A percentile compares a stretch with the other conserved stretches of the same genome.
These are phyloP conservation scores for Aegilops sharonensis DNA, from an alignment of 176 grass and related monocot species.

Conservation along the genomic window DNA sequence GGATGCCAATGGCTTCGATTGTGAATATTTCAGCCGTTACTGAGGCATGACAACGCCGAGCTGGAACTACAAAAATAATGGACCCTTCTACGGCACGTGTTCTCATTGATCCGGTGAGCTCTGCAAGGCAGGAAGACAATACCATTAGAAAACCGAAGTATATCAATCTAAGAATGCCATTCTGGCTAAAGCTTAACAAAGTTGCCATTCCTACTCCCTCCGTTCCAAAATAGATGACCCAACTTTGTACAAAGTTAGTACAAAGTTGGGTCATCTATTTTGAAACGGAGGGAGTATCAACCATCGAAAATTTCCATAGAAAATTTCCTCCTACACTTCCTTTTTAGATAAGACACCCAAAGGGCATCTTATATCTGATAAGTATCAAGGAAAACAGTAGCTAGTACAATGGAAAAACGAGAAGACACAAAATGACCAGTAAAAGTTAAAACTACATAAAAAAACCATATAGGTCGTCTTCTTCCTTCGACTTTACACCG, in stretches of 20 bases:
- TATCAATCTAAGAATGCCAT: not conserved
- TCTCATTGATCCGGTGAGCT: conserved; percentile 29
- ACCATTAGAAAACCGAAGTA: not conserved
- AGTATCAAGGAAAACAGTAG: too few species aligned
- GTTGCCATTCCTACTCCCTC: not conserved
- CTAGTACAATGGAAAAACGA: too few species aligned
- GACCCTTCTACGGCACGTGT: not conserved
- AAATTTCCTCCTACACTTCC: too few species aligned
- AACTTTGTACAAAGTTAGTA: too few species aligned
- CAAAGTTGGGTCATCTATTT: too few species aligned
- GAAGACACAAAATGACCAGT: too few species aligned
- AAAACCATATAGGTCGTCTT: too few species aligned
- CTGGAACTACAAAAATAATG: not conserved
- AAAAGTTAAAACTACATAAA: too few species aligned
- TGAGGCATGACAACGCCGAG: not conserved
- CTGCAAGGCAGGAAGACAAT: conserved; percentile 16
- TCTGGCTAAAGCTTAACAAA: not conserved
- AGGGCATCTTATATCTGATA: too few species aligned
- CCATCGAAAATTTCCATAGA: too few species aligned
- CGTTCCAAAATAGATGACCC: too few species aligned
- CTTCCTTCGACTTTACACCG: not conserved
- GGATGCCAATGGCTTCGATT: not conserved
- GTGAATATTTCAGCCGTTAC: not conserved
- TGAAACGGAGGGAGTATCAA: not conserved
- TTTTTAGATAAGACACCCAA: too few species aligned